Conservation (phyloP, 495 filamentous ascomycete species). For the Hypoxylon cercidicola region DNA sequence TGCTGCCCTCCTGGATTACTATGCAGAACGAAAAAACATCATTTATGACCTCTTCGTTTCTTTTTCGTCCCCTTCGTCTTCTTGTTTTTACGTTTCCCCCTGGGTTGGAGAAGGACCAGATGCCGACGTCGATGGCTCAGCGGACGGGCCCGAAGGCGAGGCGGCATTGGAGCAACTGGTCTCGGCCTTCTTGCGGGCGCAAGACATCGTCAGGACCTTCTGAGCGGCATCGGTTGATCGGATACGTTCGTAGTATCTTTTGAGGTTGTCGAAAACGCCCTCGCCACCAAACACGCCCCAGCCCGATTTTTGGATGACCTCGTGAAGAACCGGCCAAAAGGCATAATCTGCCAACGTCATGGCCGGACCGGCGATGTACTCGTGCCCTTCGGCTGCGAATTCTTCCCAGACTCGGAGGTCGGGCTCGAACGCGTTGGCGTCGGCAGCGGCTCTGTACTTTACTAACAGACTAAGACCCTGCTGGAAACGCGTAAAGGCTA, state of each 20-base stretch:
- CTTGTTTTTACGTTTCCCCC: no score
- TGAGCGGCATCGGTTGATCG: slow-evolving; percentile 60
- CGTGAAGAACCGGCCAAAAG: slow-evolving; percentile 75
- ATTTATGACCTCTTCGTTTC: no score
- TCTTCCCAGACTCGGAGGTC: slow-evolving; percentile 62
- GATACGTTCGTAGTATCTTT: slow-evolving; percentile 64
- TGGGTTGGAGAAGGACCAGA: no score
- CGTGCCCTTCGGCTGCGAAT: slow-evolving; percentile 50
- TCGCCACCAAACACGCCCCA: slow-evolving; percentile 35
- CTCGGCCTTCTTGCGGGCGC: slow-evolving; percentile 9
- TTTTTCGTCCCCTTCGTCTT: neutral
- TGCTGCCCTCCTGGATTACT: no score
- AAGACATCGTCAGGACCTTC: slow-evolving; percentile 50
- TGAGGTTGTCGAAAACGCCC: slow-evolving; percentile 55
- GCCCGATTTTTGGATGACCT: slow-evolving; percentile 56
- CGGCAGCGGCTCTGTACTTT: slow-evolving; percentile 44
- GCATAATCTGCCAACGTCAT: slow-evolving; percentile 75
- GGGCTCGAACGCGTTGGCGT: slow-evolving; percentile 44
- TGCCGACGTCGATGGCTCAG: no score
- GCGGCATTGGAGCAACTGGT: neutral
- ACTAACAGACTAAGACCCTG: slow-evolving; percentile 51
- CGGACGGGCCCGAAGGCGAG: slow-evolving; percentile 1
- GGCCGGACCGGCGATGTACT: slow-evolving; percentile 66
- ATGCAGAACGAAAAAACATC: no score
- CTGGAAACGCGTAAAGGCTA: slow-evolving; percentile 51